These are phyloP conservation scores for Castanospermum australe DNA, from an alignment of 306 rosid genomes.

Conservation along the genomic window DNA sequence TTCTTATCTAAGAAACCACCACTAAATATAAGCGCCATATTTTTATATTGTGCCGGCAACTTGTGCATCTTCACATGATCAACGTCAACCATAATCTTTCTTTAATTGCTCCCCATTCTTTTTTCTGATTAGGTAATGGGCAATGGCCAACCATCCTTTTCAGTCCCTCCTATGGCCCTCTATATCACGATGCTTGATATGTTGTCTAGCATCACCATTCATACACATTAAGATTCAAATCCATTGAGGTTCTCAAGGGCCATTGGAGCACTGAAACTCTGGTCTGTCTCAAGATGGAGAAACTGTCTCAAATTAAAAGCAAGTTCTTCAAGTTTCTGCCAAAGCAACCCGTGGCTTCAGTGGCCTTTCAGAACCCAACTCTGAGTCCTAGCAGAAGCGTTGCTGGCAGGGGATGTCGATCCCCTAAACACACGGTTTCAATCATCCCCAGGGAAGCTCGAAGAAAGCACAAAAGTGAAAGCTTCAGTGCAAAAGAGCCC, in stretches of 20 bases:
- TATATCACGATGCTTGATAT: not conserved
- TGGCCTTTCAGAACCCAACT: constrained; percentile 33
- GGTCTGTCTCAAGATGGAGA: constrained; percentile 38
- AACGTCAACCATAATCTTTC: constrained; percentile 36
- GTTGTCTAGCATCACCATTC: not conserved
- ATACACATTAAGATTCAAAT: not conserved
- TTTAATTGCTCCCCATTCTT: not conserved
- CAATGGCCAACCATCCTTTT: not conserved
- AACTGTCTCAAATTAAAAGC: constrained; percentile 13
- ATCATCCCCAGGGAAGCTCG: constrained; percentile 56
- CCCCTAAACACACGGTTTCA: constrained; percentile 26
- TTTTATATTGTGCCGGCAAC: constrained; percentile 40
- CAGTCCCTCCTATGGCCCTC: not conserved
- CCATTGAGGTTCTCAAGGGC: not conserved
- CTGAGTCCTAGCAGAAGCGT: constrained; percentile 34
- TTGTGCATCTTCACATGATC: not conserved
- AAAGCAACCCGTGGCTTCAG: constrained; percentile 34
- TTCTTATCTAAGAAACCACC: not conserved
- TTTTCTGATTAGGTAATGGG: not conserved
- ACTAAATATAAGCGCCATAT: not conserved
- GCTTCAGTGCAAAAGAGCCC: constrained; percentile 49
- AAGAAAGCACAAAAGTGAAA: constrained; percentile 35
- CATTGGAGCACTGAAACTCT: not conserved
- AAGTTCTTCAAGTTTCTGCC: constrained; percentile 41
- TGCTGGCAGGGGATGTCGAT: not conserved